Evolutionary conservation across 441 rosid species (phyloP).

Genomic region (Jatropha multifida): DNA sequence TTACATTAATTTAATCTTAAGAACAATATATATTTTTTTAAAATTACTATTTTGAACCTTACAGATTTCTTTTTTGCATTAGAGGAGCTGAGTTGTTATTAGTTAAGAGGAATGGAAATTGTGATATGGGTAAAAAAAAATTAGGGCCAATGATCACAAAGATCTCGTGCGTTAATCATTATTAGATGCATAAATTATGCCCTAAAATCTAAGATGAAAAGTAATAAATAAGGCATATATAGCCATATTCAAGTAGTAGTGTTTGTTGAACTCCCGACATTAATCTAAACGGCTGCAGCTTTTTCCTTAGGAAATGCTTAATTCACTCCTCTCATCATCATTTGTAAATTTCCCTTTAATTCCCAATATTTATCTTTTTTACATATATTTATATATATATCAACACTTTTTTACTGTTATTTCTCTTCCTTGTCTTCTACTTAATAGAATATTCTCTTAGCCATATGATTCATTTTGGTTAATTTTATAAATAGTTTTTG

Average conservation of each 20-base stretch:
- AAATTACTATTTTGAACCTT: too few species aligned
- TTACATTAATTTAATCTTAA: background rate
- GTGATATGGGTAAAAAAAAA: background rate
- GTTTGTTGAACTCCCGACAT: constrained; percentile 11
- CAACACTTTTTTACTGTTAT: background rate
- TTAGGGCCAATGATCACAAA: background rate
- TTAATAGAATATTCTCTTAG: background rate
- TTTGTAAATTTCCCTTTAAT: background rate
- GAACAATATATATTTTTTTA: too few species aligned
- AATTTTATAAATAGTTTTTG: background rate
- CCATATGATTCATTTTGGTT: background rate
- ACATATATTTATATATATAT: too few species aligned
- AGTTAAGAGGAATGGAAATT: too few species aligned
- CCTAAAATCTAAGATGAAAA: background rate
- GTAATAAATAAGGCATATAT: background rate
- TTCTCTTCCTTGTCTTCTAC: background rate
- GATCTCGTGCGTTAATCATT: background rate
- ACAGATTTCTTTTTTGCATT: too few species aligned
- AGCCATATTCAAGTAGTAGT: constrained; percentile 6
- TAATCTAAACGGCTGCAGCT: background rate
- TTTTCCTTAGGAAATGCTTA: constrained; percentile 14
- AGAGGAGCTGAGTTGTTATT: too few species aligned
- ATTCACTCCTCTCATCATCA: constrained; percentile 8
- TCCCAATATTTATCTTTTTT: background rate
- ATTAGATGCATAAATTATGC: background rate